Conservation (phyloP, 495 filamentous ascomycete species). For the Gamarada debralockiae region DNA sequence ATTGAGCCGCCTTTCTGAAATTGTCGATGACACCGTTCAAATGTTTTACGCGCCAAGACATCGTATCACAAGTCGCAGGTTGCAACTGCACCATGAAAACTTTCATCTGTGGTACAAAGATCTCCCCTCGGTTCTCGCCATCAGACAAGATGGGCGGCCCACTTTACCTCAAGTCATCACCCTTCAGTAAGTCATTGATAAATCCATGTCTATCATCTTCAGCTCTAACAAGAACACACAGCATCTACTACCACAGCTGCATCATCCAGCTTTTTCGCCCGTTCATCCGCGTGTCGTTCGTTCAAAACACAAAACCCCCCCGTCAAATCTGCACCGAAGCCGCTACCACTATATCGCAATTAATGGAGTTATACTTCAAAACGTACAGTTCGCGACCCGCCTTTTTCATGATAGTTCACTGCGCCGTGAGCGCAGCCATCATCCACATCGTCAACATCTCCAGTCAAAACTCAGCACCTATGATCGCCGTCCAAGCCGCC, state of each 20-base stretch:
- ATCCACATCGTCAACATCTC: slow-evolving; percentile 33
- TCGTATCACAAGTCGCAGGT: slow-evolving; percentile 43
- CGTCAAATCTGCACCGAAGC: slow-evolving; percentile 28
- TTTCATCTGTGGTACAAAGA: slow-evolving; percentile 37
- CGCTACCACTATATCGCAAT: slow-evolving; percentile 25
- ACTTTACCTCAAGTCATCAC: slow-evolving; percentile 32
- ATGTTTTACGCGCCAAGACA: slow-evolving; percentile 40
- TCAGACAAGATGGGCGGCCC: slow-evolving; percentile 22
- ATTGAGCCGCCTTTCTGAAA: slow-evolving; percentile 35
- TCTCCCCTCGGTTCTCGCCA: slow-evolving; percentile 30
- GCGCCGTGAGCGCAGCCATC: slow-evolving; percentile 28
- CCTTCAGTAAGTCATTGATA: slow-evolving; percentile 44
- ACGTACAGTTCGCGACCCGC: slow-evolving; percentile 28
- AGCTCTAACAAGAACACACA: slow-evolving; percentile 6
- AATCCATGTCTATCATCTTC: slow-evolving; percentile 8
- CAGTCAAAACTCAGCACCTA: not conserved
- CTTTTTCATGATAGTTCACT: slow-evolving; percentile 27
- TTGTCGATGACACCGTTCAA: slow-evolving; percentile 40
- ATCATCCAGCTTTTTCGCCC: slow-evolving; percentile 36
- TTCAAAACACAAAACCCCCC: slow-evolving; percentile 24
- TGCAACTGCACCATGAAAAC: slow-evolving; percentile 32
- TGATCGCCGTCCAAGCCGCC: slow-evolving; percentile 17
- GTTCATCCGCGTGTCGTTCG: slow-evolving; percentile 28
- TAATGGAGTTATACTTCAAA: slow-evolving; percentile 23
- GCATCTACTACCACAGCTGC: slow-evolving; percentile 32